These are phyloP conservation scores for Colletotrichum lindemuthianum DNA, from an alignment of 2,329 filamentous ascomycete genomes.

Conservation along the genomic window DNA sequence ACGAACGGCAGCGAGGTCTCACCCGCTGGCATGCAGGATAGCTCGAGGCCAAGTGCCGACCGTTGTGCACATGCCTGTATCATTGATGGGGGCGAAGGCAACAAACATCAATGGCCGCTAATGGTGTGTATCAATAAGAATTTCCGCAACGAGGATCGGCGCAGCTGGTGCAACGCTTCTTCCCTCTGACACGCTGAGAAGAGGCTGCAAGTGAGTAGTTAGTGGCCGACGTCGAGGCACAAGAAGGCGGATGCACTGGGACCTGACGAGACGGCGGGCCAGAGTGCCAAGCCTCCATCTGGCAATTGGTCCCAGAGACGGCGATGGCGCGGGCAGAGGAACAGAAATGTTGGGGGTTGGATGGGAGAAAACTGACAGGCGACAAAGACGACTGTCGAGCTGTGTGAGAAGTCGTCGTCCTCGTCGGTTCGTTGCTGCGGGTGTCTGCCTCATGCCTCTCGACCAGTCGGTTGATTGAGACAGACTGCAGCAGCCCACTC, in stretches of 20 bases:
- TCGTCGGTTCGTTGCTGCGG: too few species aligned
- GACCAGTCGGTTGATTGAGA: too few species aligned
- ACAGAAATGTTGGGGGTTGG: not conserved
- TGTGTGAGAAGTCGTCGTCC: too few species aligned
- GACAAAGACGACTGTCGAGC: too few species aligned
- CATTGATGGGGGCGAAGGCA: not conserved
- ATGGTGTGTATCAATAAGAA: not conserved
- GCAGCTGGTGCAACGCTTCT: constrained; percentile 13
- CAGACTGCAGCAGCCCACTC: too few species aligned
- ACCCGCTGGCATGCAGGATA: too few species aligned
- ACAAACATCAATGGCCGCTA: not conserved
- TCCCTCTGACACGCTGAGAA: not conserved
- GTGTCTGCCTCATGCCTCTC: too few species aligned
- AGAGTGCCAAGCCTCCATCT: not conserved
- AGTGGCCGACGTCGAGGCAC: constrained; percentile 2
- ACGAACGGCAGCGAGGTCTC: too few species aligned
- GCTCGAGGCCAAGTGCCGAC: too few species aligned
- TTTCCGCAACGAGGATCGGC: not conserved
- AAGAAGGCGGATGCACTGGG: constrained; percentile 25
- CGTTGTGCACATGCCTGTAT: too few species aligned
- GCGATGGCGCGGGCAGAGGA: not conserved
- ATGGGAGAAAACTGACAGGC: too few species aligned
- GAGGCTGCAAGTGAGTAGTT: constrained; percentile 9
- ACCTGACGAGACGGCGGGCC: constrained; percentile 13
- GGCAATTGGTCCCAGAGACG: constrained; percentile 18